phyloP scores from a whole-genome alignment of 176 grass and related monocot genomes.

The Hordeum vulgare region DNA sequence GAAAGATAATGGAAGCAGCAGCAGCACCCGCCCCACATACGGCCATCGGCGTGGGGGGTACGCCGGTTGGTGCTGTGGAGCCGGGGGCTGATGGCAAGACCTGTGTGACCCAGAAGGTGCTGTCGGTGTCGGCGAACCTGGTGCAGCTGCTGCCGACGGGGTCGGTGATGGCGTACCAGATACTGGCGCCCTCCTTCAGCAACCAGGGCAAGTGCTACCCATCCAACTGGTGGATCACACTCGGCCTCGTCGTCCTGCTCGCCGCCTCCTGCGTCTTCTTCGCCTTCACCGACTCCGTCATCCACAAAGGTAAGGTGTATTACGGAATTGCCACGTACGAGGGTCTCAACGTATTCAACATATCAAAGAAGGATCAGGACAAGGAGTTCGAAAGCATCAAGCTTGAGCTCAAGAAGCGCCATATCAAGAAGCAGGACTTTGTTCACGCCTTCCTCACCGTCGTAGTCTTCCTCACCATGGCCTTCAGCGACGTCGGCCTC shows the following conservation, averaged over 20 bases:
- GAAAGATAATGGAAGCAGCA: no score
- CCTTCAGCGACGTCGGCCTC: no score
- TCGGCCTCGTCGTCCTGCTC: not conserved
- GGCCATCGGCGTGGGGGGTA: no score
- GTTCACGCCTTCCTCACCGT: constrained; percentile 25
- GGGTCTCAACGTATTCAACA: constrained; percentile 32
- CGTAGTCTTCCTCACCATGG: not conserved
- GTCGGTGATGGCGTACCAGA: not conserved
- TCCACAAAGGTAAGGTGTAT: constrained; percentile 28
- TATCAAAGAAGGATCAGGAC: not conserved
- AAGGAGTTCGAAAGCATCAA: not conserved
- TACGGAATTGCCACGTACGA: constrained; percentile 29
- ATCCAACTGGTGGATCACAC: constrained; percentile 16
- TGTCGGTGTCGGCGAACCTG: no score
- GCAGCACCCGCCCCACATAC: no score
- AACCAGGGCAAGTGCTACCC: constrained; percentile 11
- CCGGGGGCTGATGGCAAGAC: no score
- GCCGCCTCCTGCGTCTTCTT: constrained; percentile 24
- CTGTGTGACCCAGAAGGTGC: no score
- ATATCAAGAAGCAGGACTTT: not conserved
- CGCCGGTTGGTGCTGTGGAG: no score
- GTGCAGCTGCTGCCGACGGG: no score
- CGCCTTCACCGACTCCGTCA: constrained; percentile 41
- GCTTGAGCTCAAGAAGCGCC: not conserved
- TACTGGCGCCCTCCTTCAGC: not conserved